These are phyloP conservation scores for Lichenothelia convexa DNA, from an alignment of 495 filamentous ascomycete species.

Conservation along the genomic window DNA sequence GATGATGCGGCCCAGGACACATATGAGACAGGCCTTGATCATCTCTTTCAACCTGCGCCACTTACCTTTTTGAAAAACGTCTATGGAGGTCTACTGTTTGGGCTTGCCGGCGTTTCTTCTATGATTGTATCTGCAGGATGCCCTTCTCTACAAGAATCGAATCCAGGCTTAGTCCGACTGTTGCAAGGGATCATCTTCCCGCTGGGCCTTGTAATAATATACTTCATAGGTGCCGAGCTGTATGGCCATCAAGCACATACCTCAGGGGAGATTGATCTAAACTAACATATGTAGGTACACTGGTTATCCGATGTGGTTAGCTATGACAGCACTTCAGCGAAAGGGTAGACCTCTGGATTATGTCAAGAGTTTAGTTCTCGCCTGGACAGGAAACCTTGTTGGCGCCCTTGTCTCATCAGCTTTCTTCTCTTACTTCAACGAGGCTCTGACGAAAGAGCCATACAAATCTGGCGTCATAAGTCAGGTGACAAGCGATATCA, in stretches of 20 bases:
- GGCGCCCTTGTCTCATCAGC: conserved; percentile 2
- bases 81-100: conserved; percentile 8
- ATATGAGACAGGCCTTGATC: conserved; percentile 1
- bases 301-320: conserved; percentile 6
- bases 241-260: neutral
- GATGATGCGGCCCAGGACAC: neutral
- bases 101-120: conserved; percentile 1
- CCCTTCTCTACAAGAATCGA: neutral
- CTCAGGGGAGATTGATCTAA: neutral
- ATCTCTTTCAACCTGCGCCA: conserved; percentile 3
- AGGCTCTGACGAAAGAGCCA: conserved; percentile 4
- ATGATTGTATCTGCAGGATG: conserved; percentile 1
- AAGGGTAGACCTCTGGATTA: conserved; percentile 1
- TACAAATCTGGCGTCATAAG: conserved; percentile 1
- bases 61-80: conserved; percentile 7
- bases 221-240: conserved; percentile 7
- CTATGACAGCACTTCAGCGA: conserved; percentile 5
- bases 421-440: conserved; percentile 1
- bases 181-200: conserved; percentile 6
- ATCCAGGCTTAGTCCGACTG: conserved; percentile 1
- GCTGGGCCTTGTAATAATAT: conserved; percentile 5
- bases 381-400: conserved; percentile 4
- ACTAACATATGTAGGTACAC: neutral
- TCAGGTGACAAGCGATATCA: conserved; percentile 1
- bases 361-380: neutral